A percentile compares a stretch with the other conserved stretches of the same genome.
phyloP scores from a whole-genome alignment of 306 rosid genomes.

The Vachellia collinsii region DNA sequence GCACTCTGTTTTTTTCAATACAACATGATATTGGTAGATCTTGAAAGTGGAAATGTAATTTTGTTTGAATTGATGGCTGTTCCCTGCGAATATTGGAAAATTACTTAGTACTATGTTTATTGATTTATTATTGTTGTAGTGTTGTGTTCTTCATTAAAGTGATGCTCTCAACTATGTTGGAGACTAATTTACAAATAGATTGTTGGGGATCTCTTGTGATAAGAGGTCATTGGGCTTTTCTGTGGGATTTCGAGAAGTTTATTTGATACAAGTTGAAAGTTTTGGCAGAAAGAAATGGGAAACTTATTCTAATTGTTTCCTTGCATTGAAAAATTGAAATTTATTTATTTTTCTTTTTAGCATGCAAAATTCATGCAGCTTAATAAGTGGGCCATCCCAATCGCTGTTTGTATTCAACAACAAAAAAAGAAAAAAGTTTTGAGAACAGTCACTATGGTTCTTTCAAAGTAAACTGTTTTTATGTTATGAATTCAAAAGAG shows the following conservation, averaged over 20 bases:
- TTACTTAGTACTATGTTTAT: neutral
- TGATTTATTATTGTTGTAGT: neutral
- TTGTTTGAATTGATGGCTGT: neutral
- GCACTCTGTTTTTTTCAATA: neutral
- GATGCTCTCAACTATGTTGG: neutral
- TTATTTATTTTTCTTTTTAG: neutral
- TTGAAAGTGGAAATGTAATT: neutral
- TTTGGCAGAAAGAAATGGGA: neutral
- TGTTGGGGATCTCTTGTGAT: neutral
- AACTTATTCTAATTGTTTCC: neutral
- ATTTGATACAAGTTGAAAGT: neutral
- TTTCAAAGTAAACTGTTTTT: conserved; percentile 1
- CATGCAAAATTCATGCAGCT: neutral
- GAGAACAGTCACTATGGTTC: neutral
- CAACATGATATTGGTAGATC: neutral
- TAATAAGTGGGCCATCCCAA: neutral
- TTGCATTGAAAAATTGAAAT: neutral
- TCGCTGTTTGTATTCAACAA: neutral
- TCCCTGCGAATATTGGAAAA: neutral
- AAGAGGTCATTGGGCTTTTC: neutral
- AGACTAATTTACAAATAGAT: conserved; percentile 5
- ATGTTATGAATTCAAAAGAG: conserved; percentile 8
- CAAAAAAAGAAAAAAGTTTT: neutral
- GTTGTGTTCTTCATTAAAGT: neutral
- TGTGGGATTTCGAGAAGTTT: neutral